phyloP scores from a whole-genome alignment of 148 eudicot genomes.

The Rhododendron molle region DNA sequence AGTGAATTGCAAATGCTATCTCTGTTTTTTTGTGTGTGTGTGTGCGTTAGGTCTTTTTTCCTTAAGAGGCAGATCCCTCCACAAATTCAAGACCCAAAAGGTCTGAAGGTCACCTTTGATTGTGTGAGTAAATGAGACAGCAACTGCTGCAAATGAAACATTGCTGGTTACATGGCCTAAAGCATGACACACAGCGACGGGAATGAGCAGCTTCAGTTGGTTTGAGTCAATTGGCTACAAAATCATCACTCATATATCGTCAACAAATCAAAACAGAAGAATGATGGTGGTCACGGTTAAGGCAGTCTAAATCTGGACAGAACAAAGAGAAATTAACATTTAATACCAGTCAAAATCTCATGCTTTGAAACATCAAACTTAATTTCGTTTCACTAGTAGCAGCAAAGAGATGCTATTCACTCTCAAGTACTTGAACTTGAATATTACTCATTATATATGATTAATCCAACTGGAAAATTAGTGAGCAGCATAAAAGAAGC shows the following conservation, averaged over 20 bases:
- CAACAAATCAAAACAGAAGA: not conserved
- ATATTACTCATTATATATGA: not conserved
- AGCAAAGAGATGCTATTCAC: not conserved
- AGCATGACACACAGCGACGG: constrained; percentile 92
- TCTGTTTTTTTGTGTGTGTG: not conserved
- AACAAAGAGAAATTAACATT: not conserved
- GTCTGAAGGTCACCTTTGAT: constrained; percentile 60
- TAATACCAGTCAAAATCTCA: not conserved
- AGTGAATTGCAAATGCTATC: not conserved
- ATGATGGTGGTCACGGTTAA: not conserved
- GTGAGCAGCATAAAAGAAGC: not conserved
- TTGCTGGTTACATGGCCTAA: constrained; percentile 97
- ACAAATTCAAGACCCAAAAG: not conserved
- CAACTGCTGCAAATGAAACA: constrained; percentile 97
- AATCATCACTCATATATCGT: constrained; percentile 14
- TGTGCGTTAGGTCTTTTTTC: not conserved
- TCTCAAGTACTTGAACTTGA: not conserved
- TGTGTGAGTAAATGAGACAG: constrained; percentile 98
- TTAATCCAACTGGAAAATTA: not conserved
- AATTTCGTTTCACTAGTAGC: not conserved
- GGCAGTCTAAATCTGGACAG: not conserved
- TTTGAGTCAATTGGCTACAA: constrained; percentile 80
- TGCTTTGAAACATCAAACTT: not conserved
- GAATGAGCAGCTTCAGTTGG: constrained; percentile 84
- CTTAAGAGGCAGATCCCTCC: not conserved